Percentiles rank a stretch among this genome's conserved stretches.
Evolutionary conservation across 805 yeast genomes (phyloP).

Genomic region (Ogataea degrootiae): DNA sequence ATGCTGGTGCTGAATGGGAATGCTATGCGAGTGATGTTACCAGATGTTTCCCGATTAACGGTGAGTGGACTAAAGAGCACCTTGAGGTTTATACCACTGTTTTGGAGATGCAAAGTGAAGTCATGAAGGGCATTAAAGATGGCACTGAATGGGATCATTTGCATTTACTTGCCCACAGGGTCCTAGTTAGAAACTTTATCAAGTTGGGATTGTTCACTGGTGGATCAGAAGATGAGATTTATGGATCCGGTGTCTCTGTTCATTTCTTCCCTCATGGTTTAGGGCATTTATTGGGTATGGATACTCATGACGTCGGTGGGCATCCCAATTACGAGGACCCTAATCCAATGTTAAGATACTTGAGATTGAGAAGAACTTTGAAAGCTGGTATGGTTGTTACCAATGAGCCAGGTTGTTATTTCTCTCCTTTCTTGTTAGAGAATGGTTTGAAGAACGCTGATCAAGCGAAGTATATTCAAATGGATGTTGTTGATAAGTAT

Average conservation of each 20-base stretch:
- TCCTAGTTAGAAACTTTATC: conserved; percentile 67
- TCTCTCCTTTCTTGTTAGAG: conserved; percentile 75
- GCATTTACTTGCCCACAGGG: conserved; percentile 74
- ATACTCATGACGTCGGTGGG: conserved; percentile 96
- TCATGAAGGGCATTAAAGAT: conserved; percentile 71
- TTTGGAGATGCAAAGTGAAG: conserved; percentile 70
- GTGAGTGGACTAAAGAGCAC: conserved; percentile 87
- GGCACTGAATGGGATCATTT: conserved; percentile 84
- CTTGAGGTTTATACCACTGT: conserved; percentile 77
- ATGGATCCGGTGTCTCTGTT: conserved; percentile 63
- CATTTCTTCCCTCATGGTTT: conserved; percentile 93
- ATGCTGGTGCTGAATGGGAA: conserved; percentile 97
- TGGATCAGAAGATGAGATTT: conserved; percentile 57
- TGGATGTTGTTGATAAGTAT: conserved; percentile 65
- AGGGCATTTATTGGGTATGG: conserved; percentile 92
- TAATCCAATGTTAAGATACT: conserved; percentile 67
- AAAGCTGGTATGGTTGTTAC: conserved; percentile 81
- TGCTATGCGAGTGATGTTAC: conserved; percentile 93
- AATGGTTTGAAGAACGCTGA: conserved; percentile 49
- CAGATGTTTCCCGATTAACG: conserved; percentile 87
- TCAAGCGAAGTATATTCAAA: conserved; percentile 55
- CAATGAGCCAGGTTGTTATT: conserved; percentile 93
- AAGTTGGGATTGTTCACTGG: conserved; percentile 69
- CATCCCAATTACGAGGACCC: conserved; percentile 79
- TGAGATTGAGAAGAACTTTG: conserved; percentile 74